phyloP scores from a whole-genome alignment of 768 basidiomycete species.

The Cystobasidium ongulense region DNA sequence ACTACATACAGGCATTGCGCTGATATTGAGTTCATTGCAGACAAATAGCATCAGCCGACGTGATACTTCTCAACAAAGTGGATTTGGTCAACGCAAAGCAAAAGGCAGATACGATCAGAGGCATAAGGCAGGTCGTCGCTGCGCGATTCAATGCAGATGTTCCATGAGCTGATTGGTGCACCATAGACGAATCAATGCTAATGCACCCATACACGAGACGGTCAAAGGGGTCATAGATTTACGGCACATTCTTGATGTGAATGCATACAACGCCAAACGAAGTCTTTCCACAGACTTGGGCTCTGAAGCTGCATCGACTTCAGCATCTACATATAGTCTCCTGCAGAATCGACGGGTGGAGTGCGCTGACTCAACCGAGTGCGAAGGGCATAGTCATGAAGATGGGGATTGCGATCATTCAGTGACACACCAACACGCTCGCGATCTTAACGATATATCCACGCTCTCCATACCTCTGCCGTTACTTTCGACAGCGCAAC shows the following conservation, averaged over 20 bases:
- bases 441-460: constrained; percentile 54
- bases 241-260: constrained; percentile 64
- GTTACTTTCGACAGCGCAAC: constrained; percentile 50
- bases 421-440: constrained; percentile 36
- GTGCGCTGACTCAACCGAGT: constrained; percentile 6
- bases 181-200: constrained; percentile 60
- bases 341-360: neutral
- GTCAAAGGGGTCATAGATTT: constrained; percentile 66
- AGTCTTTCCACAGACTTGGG: constrained; percentile 30
- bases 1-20: neutral
- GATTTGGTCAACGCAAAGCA: constrained; percentile 58
- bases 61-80: constrained; percentile 82
- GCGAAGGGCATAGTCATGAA: constrained; percentile 36
- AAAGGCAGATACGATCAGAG: constrained; percentile 52
- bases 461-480: constrained; percentile 63
- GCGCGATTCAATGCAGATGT: neutral
- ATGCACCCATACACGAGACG: constrained; percentile 65
- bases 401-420: no score
- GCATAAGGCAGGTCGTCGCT: constrained; percentile 49
- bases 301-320: neutral
- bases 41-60: constrained; percentile 87
- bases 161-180: neutral
- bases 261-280: constrained; percentile 62
- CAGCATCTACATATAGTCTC: constrained; percentile 1
- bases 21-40: constrained; percentile 47